A percentile compares a stretch with the other conserved stretches of the same genome.
These are phyloP conservation scores for Lycium barbarum DNA, from an alignment of 257 asterid genomes.

Conservation along the genomic window DNA sequence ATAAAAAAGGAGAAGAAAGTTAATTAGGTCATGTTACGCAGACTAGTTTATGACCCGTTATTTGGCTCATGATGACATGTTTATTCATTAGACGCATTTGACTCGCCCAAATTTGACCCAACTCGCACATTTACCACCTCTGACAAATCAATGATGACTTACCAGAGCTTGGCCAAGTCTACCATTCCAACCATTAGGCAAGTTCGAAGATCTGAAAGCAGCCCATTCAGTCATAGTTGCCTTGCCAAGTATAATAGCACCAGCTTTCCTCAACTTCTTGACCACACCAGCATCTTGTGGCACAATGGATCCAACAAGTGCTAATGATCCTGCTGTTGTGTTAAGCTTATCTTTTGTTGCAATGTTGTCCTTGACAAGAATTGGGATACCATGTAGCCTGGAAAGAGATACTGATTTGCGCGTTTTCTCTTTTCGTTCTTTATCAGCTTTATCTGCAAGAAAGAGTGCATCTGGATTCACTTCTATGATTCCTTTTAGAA, in stretches of 20 bases:
- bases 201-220: too few species aligned
- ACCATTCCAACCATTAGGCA: too few species aligned
- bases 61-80: too few species aligned
- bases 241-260: constrained; percentile 59
- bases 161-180: too few species aligned
- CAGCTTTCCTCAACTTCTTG: constrained; percentile 47
- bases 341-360: constrained; percentile 59
- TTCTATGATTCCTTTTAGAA: constrained; percentile 56
- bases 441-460: constrained; percentile 51
- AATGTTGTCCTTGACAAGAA: constrained; percentile 55
- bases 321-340: constrained; percentile 60
- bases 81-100: too few species aligned
- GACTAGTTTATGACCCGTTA: too few species aligned
- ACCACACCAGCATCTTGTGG: constrained; percentile 57
- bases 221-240: constrained; percentile 66
- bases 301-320: constrained; percentile 51
- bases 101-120: too few species aligned
- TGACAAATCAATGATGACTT: too few species aligned
- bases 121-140: too few species aligned
- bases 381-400: constrained; percentile 50
- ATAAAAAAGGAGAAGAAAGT: too few species aligned
- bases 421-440: constrained; percentile 22
- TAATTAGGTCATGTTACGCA: too few species aligned
- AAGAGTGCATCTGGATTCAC: constrained; percentile 62
- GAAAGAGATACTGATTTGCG: constrained; percentile 29